Percentiles rank a stretch among this genome's conserved stretches.
These are phyloP conservation scores for Chionographis japonica DNA, from an alignment of 106 monocot genomes.

Conservation along the genomic window DNA sequence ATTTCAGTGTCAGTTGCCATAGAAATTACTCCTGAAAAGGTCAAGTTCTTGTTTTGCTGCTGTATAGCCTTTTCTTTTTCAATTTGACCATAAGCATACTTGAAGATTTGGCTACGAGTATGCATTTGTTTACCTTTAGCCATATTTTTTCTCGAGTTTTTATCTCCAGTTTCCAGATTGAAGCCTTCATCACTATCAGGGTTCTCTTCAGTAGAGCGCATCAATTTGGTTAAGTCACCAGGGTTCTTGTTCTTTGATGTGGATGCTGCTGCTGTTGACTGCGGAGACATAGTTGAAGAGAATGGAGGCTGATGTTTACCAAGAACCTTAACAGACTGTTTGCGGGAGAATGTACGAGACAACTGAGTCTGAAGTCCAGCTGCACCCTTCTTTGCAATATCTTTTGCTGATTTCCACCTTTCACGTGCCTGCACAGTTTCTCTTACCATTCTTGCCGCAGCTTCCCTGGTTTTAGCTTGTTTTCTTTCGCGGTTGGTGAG, in stretches of 20 bases:
- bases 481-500: constrained; percentile 37
- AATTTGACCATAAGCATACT: constrained; percentile 82
- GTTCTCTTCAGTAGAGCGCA: constrained; percentile 46
- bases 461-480: constrained; percentile 55
- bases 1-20: constrained; percentile 56
- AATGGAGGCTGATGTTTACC: constrained; percentile 1
- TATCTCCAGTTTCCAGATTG: constrained; percentile 42
- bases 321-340: constrained; percentile 11
- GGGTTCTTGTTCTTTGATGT: constrained; percentile 25
- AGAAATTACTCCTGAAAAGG: constrained; percentile 66
- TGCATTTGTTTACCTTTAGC: constrained; percentile 62
- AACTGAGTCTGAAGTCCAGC: constrained; percentile 31
- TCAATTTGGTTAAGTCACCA: constrained; percentile 34
- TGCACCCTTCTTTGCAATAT: constrained; percentile 41
- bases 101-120: constrained; percentile 74
- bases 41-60: constrained; percentile 57
- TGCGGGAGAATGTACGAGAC: constrained; percentile 39
- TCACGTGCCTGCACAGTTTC: constrained; percentile 38
- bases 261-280: constrained; percentile 12
- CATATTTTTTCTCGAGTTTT: constrained; percentile 39
- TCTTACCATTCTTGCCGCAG: constrained; percentile 44
- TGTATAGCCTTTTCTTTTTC: constrained; percentile 79
- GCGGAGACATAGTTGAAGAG: background rate
- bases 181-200: constrained; percentile 46
- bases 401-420: constrained; percentile 59